Evolutionary conservation across 495 filamentous ascomycete species (phyloP).

Genomic region (Astrocystis sublimbata): DNA sequence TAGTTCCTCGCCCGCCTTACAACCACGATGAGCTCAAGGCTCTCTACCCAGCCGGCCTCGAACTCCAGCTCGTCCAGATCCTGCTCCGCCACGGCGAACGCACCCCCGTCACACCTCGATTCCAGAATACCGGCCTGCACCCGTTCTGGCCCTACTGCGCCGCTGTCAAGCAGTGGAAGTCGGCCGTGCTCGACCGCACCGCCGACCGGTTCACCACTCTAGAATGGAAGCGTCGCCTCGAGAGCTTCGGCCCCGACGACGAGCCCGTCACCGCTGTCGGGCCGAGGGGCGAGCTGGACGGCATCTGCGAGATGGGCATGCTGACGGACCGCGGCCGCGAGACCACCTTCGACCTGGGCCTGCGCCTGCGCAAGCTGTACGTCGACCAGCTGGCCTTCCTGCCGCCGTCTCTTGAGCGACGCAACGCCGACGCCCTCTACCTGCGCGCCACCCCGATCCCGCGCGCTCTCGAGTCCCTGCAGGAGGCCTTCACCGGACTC

Average conservation of each 20-base stretch:
- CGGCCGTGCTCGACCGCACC: conserved; percentile 60
- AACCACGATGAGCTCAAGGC: conserved; percentile 73
- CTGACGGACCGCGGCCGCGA: conserved; percentile 84
- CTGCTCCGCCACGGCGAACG: conserved; percentile 91
- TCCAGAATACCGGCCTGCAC: conserved; percentile 82
- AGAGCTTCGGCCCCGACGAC: conserved; percentile 75
- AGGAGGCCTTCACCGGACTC: conserved; percentile 86
- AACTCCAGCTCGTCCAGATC: conserved; percentile 88
- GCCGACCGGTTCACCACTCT: conserved; percentile 60
- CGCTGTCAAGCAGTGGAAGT: conserved; percentile 68
- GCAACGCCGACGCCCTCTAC: conserved; percentile 70
- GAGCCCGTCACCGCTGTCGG: conserved; percentile 67
- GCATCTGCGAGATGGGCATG: conserved; percentile 81
- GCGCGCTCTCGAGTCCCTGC: conserved; percentile 82
- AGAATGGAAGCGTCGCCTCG: conserved; percentile 76
- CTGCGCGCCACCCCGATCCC: conserved; percentile 83
- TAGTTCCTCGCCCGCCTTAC: conserved; percentile 75
- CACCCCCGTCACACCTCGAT: conserved; percentile 80
- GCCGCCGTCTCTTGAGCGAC: conserved; percentile 64
- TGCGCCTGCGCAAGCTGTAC: conserved; percentile 79
- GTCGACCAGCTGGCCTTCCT: conserved; percentile 86
- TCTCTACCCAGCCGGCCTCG: conserved; percentile 77
- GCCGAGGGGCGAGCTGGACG: conserved; percentile 67
- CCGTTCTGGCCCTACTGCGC: conserved; percentile 93
- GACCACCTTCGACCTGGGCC: conserved; percentile 79